A percentile compares a stretch with the other conserved stretches of the same genome.
Evolutionary conservation across 106 monocot genomes (phyloP).

Genomic region (Vanilla planifolia): DNA sequence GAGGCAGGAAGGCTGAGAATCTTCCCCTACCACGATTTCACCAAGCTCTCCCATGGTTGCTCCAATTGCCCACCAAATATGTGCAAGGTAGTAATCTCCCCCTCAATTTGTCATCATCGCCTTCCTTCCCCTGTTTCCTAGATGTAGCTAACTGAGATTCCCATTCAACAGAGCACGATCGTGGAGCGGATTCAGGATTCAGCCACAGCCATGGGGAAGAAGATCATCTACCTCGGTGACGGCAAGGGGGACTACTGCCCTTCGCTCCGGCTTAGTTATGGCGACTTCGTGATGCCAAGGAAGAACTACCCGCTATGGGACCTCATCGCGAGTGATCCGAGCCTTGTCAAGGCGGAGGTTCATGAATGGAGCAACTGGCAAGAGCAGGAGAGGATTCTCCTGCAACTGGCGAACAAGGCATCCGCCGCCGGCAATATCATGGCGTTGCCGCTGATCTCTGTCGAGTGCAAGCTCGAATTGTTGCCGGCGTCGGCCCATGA

Average conservation of each 20-base stretch:
- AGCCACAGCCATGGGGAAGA: constrained; percentile 38
- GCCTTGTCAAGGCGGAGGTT: constrained; percentile 32
- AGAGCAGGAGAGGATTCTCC: constrained; percentile 32
- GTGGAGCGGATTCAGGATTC: constrained; percentile 38
- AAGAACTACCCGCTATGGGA: constrained; percentile 51
- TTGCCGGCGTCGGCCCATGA: constrained; percentile 21
- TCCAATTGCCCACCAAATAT: constrained; percentile 82
- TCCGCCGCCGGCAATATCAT: not conserved
- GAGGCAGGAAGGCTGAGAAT: constrained; percentile 67
- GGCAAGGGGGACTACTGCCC: constrained; percentile 75
- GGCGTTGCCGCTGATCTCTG: not conserved
- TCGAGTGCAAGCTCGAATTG: constrained; percentile 31
- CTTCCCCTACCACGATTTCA: constrained; percentile 64
- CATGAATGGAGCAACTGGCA: constrained; percentile 41
- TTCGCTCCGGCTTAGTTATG: constrained; percentile 20
- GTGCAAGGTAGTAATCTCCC: constrained; percentile 64
- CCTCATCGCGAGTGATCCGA: constrained; percentile 27
- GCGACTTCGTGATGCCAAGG: constrained; percentile 61
- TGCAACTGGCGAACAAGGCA: constrained; percentile 17
- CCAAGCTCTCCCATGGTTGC: constrained; percentile 47
- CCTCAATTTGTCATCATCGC: not conserved
- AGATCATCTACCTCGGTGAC: constrained; percentile 64
- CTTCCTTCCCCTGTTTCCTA: not conserved
- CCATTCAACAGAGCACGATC: constrained; percentile 36
- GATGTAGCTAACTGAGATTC: too few relatives aligned